Conservation (phyloP, 768 basidiomycete species). For the Lanmaoa rubissima region DNA sequence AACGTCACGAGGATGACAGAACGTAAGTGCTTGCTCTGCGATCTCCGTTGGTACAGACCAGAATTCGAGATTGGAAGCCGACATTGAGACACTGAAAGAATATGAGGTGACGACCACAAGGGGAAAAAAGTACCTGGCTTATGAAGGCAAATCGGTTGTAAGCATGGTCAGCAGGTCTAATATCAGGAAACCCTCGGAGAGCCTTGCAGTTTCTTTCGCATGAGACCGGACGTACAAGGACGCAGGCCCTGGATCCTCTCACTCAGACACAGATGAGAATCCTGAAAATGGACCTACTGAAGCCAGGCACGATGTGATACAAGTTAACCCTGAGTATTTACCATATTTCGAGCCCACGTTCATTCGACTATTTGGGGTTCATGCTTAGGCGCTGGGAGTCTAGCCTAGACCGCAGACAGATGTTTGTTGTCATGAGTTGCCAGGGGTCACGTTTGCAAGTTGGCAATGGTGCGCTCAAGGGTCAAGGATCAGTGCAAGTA, state of each 20-base stretch:
- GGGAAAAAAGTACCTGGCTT: background rate
- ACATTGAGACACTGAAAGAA: slow-evolving; percentile 7
- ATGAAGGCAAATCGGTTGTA: background rate
- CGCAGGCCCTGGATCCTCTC: background rate
- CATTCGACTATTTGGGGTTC: background rate
- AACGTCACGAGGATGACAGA: slow-evolving; percentile 57
- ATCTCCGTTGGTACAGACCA: slow-evolving; percentile 48
- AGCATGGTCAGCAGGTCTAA: background rate
- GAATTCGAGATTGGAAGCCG: slow-evolving; percentile 11
- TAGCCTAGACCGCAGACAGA: background rate
- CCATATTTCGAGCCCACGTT: background rate
- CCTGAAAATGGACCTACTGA: background rate
- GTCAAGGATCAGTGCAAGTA: no score
- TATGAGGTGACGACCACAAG: background rate
- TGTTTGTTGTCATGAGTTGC: background rate
- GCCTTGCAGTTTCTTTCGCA: slow-evolving; percentile 2
- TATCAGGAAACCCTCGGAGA: background rate
- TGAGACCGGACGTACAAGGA: background rate
- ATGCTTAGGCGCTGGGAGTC: background rate
- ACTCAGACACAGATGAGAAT: background rate
- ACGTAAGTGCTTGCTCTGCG: slow-evolving; percentile 52
- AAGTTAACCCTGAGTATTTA: background rate
- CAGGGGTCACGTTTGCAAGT: background rate
- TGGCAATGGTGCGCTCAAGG: background rate
- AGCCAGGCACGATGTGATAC: background rate